These are phyloP conservation scores for Leishmania guyanensis DNA, from an alignment of 208 protist species.

Conservation along the genomic window DNA sequence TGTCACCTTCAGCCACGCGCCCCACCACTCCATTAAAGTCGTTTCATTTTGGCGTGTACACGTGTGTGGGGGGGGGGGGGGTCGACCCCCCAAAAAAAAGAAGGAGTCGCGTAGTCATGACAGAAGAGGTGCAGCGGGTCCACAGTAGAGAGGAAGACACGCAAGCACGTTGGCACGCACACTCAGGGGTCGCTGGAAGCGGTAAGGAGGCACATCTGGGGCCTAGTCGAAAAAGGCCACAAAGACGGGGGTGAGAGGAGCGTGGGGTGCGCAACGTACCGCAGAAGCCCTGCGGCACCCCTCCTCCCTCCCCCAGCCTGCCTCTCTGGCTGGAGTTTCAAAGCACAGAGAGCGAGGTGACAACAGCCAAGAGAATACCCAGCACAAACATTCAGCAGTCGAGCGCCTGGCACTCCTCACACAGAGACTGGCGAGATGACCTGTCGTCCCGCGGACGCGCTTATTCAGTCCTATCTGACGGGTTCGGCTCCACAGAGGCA, in stretches of 20 bases:
- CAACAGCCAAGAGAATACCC: background rate
- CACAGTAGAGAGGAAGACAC: background rate
- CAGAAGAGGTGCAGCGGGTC: background rate
- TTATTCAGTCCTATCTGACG: background rate
- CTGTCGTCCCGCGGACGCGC: background rate
- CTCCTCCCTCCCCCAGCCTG: background rate
- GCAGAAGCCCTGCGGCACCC: background rate
- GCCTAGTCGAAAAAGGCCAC: background rate
- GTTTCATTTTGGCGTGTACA: background rate
- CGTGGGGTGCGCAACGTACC: background rate
- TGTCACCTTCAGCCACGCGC: background rate
- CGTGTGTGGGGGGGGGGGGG: background rate
- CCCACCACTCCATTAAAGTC: background rate
- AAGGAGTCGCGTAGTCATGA: background rate
- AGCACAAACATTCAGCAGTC: background rate
- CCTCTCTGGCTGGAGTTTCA: background rate
- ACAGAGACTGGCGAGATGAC: background rate
- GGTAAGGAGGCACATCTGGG: no score
- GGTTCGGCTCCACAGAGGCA: background rate
- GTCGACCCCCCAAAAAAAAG: no score
- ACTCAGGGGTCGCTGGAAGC: background rate
- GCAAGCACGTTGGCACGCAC: background rate
- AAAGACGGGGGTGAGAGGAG: background rate
- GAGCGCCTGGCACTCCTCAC: background rate
- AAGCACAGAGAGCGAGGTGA: background rate